A percentile compares a stretch with the other conserved stretches of the same genome.
Conservation (phyloP, 371 early-diverging fungal genomes). For the Rhizomucor pusillus region DNA sequence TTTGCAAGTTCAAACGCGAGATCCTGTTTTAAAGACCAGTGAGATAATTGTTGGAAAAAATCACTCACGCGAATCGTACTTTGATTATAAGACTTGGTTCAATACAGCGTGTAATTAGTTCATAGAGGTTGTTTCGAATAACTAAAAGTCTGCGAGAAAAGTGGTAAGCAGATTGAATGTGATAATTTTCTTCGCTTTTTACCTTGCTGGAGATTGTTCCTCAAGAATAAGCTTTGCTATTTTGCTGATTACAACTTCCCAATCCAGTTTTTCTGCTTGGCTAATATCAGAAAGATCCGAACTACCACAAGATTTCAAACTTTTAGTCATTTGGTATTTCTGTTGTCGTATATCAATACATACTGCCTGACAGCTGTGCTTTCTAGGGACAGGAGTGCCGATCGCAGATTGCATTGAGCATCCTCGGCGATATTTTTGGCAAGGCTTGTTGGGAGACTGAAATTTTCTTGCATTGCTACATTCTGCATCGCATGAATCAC, state of each 20-base stretch:
- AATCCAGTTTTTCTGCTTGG: slow-evolving; percentile 76
- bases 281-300: slow-evolving; percentile 44
- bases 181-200: slow-evolving; percentile 17
- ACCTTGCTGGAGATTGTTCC: slow-evolving; percentile 73
- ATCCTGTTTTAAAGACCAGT: slow-evolving; percentile 30
- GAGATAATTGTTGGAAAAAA: too few relatives aligned
- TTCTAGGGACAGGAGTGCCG: slow-evolving; percentile 90
- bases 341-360: slow-evolving; percentile 11
- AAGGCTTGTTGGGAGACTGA: slow-evolving; percentile 63
- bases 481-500: slow-evolving; percentile 62
- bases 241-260: slow-evolving; percentile 79
- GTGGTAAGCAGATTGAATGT: not conserved
- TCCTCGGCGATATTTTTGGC: slow-evolving; percentile 67
- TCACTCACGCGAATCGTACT: too few relatives aligned
- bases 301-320: slow-evolving; percentile 10
- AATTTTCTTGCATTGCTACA: slow-evolving; percentile 79
- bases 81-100: slow-evolving; percentile 81
- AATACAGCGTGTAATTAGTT: slow-evolving; percentile 88
- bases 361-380: slow-evolving; percentile 78
- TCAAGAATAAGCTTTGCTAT: slow-evolving; percentile 70
- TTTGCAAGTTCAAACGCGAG: slow-evolving; percentile 71
- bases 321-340: not conserved
- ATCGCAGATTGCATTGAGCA: slow-evolving; percentile 85
- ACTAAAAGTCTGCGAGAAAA: slow-evolving; percentile 54
- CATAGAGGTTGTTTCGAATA: slow-evolving; percentile 82